phyloP scores from a whole-genome alignment of 2,329 filamentous ascomycete genomes.

The Paecilomyces niveus region DNA sequence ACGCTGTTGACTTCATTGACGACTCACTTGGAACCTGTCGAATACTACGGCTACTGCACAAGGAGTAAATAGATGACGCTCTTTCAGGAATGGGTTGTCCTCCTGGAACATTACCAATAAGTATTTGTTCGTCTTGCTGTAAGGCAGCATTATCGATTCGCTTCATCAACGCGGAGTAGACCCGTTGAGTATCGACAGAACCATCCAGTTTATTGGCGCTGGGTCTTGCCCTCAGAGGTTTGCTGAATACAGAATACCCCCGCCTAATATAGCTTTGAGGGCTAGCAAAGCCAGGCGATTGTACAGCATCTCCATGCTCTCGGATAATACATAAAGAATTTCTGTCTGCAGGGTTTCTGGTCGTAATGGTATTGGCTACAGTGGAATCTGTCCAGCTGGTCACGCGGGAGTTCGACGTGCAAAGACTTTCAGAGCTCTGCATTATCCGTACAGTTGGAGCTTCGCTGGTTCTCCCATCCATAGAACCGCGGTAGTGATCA shows the following conservation, averaged over 20 bases:
- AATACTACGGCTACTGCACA: conserved; percentile 19
- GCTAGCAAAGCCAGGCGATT: conserved; percentile 17
- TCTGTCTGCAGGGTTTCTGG: conserved; percentile 22
- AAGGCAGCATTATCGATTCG: conserved; percentile 23
- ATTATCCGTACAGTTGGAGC: conserved; percentile 15
- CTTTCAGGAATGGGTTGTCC: conserved; percentile 22
- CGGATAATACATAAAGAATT: conserved; percentile 38
- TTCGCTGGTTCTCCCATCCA: not conserved
- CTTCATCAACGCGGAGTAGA: conserved; percentile 39
- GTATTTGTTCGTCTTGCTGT: conserved; percentile 15
- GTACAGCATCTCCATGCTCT: conserved; percentile 28
- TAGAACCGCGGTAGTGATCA: not conserved
- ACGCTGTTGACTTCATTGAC: conserved; percentile 21
- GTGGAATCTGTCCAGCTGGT: conserved; percentile 45
- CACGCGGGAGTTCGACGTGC: conserved; percentile 35
- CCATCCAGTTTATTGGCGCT: conserved; percentile 12
- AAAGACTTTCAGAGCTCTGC: conserved; percentile 26
- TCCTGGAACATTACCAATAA: conserved; percentile 23
- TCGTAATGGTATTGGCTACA: conserved; percentile 32
- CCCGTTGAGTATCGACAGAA: conserved; percentile 29
- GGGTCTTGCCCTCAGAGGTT: conserved; percentile 12
- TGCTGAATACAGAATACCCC: conserved; percentile 20
- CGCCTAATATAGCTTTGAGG: conserved; percentile 14
- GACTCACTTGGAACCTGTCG: conserved; percentile 24
- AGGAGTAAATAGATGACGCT: conserved; percentile 17